These are phyloP conservation scores for Talaromyces stipitatus DNA, from an alignment of 495 filamentous ascomycete genomes.

Conservation along the genomic window DNA sequence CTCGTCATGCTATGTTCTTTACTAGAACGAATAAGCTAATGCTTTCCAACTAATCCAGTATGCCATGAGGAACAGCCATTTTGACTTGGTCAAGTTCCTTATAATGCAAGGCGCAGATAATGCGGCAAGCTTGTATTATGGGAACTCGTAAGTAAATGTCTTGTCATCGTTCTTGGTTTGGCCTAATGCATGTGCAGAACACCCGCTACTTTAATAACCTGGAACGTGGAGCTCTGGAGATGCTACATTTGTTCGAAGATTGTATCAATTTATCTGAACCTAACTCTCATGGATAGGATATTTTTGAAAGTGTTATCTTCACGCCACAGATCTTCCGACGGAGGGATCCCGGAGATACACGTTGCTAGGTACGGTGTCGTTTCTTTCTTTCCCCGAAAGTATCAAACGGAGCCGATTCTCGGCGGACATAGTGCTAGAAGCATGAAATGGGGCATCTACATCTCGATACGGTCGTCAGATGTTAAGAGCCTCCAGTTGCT, in stretches of 20 bases:
- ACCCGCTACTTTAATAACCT: neutral
- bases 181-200: neutral
- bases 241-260: conserved; percentile 3
- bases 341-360: neutral
- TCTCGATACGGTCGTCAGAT: no score
- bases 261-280: conserved; percentile 4
- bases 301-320: neutral
- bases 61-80: neutral
- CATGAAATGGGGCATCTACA: no score
- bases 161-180: neutral
- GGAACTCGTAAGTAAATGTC: neutral
- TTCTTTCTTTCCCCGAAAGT: neutral
- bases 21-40: neutral
- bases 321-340: neutral
- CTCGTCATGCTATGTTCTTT: no score
- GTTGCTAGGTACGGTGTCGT: neutral
- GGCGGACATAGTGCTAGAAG: no score
- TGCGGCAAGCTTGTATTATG: neutral
- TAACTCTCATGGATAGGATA: neutral
- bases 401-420: neutral
- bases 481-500: neutral
- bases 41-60: neutral
- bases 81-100: conserved; percentile 1
- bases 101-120: conserved; percentile 3
- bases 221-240: neutral